These are phyloP conservation scores for Yamadazyma aaseri DNA, from an alignment of 1,139 yeast genomes.

Conservation along the genomic window DNA sequence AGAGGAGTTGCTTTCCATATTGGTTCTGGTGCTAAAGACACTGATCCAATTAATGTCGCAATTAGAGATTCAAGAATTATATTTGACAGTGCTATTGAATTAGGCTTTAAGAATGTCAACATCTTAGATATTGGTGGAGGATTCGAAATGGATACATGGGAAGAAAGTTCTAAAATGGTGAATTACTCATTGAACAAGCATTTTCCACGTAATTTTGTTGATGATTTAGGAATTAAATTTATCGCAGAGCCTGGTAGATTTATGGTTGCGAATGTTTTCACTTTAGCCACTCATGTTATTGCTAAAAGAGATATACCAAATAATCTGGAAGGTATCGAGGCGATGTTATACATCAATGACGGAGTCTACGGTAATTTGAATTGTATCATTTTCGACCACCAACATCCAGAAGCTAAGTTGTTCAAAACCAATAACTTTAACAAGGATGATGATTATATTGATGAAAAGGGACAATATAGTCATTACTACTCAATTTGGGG, in stretches of 20 bases:
- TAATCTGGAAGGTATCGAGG: slow-evolving; percentile 21
- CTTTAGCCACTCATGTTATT: slow-evolving; percentile 80
- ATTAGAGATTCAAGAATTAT: slow-evolving; percentile 67
- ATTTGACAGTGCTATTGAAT: slow-evolving; percentile 57
- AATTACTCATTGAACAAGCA: slow-evolving; percentile 52
- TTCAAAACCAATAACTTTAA: slow-evolving; percentile 23
- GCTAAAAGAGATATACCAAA: slow-evolving; percentile 60
- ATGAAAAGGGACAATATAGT: slow-evolving; percentile 21
- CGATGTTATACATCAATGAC: slow-evolving; percentile 79
- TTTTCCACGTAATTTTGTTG: slow-evolving; percentile 48
- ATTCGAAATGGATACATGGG: slow-evolving; percentile 68
- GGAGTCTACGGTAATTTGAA: slow-evolving; percentile 96
- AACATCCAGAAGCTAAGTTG: slow-evolving; percentile 68
- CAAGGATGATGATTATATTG: slow-evolving; percentile 16
- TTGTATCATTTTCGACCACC: slow-evolving; percentile 92
- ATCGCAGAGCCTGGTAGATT: slow-evolving; percentile 97
- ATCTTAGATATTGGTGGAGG: slow-evolving; percentile 94
- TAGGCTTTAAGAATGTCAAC: slow-evolving; percentile 47
- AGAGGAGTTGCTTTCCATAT: slow-evolving; percentile 94
- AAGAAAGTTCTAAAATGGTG: slow-evolving; percentile 58
- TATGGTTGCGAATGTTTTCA: slow-evolving; percentile 82
- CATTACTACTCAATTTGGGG: slow-evolving; percentile 82
- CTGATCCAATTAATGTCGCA: slow-evolving; percentile 66
- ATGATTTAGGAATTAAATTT: slow-evolving; percentile 43
- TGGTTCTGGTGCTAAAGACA: slow-evolving; percentile 90